A percentile compares a stretch with the other conserved stretches of the same genome.
Conservation (phyloP, 2,329 filamentous ascomycete species). For the Endoconidiophora laricicola region DNA sequence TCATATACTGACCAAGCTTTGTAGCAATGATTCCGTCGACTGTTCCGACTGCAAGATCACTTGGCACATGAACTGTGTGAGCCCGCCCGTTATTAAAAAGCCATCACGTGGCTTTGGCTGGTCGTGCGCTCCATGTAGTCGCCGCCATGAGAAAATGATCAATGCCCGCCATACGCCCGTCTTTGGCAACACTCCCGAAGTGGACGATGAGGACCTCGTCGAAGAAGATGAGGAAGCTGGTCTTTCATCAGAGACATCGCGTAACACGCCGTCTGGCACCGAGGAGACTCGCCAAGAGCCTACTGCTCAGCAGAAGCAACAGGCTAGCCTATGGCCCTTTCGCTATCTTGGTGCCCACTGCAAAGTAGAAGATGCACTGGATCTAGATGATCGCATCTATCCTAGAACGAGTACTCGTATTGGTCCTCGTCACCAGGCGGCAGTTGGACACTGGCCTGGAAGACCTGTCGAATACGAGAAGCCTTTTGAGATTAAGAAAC, state of each 20-base stretch:
- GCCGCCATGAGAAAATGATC: conserved; percentile 83
- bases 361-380: conserved; percentile 82
- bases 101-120: conserved; percentile 94
- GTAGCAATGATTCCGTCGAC: conserved; percentile 82
- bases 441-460: conserved; percentile 70
- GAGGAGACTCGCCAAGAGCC: conserved; percentile 36
- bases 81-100: conserved; percentile 82
- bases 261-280: conserved; percentile 23
- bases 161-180: conserved; percentile 72
- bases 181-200: conserved; percentile 41
- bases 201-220: conserved; percentile 49
- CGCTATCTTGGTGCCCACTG: conserved; percentile 92
- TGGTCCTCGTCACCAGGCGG: conserved; percentile 81
- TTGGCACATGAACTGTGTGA: conserved; percentile 97
- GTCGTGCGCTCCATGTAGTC: conserved; percentile 91
- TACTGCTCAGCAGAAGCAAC: conserved; percentile 77
- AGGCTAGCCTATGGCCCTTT: conserved; percentile 91
- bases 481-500: conserved; percentile 69
- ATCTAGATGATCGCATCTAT: conserved; percentile 96
- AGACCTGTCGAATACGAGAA: conserved; percentile 82
- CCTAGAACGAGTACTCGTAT: conserved; percentile 85
- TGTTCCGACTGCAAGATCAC: conserved; percentile 90
- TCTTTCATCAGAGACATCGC: conserved; percentile 34
- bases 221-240: conserved; percentile 58
- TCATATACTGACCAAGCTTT: conserved; percentile 11